A percentile compares a stretch with the other conserved stretches of the same genome.
phyloP scores from a whole-genome alignment of 2,329 filamentous ascomycete species.

The Colletotrichum incanum region DNA sequence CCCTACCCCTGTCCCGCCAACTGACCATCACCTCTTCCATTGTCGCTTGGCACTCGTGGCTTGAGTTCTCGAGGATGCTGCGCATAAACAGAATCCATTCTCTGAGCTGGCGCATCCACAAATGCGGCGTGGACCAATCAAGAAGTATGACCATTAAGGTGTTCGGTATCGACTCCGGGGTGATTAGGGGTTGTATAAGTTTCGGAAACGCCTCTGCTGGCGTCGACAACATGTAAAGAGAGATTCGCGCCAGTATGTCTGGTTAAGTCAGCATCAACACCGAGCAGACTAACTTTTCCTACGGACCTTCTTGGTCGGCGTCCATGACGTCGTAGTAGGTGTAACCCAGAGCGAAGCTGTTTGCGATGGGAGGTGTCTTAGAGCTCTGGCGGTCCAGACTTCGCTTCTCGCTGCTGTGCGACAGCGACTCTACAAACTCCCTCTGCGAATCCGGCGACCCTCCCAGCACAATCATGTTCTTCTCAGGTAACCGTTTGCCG shows the following conservation, averaged over 20 bases:
- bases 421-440: constrained; percentile 82
- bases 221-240: constrained; percentile 89
- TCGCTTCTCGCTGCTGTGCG: constrained; percentile 68
- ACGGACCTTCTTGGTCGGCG: constrained; percentile 89
- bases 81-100: constrained; percentile 91
- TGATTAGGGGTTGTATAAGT: constrained; percentile 87
- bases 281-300: not conserved
- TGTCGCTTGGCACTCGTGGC: constrained; percentile 82
- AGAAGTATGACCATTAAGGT: constrained; percentile 92
- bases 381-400: constrained; percentile 68
- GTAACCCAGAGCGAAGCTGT: constrained; percentile 93
- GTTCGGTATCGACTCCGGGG: constrained; percentile 85
- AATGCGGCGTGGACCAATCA: constrained; percentile 95
- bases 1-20: constrained; percentile 84
- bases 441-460: constrained; percentile 87
- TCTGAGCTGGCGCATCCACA: constrained; percentile 90
- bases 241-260: constrained; percentile 93
- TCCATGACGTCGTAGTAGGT: constrained; percentile 96
- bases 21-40: constrained; percentile 89
- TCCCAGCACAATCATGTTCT: constrained; percentile 89
- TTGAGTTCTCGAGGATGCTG: constrained; percentile 81
- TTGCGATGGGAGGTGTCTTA: constrained; percentile 85
- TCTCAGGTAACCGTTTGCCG: constrained; percentile 90
- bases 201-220: constrained; percentile 87
- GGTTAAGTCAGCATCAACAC: constrained; percentile 13